These are phyloP conservation scores for Carex myosuroides DNA, from an alignment of 176 grass and related monocot genomes.

Conservation along the genomic window DNA sequence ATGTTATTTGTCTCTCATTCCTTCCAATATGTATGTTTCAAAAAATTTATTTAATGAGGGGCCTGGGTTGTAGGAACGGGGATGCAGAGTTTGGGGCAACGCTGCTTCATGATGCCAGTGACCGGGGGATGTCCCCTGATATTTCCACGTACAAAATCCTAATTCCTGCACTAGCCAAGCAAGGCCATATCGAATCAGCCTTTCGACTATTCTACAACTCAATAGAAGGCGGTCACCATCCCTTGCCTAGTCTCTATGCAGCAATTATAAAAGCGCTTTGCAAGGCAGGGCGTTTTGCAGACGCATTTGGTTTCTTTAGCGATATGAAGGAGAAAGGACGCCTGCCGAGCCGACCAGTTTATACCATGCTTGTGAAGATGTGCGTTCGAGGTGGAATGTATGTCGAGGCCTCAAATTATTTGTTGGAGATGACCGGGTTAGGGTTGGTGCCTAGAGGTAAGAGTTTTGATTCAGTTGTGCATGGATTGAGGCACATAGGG, in stretches of 20 bases:
- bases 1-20: not conserved
- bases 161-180: slow-evolving; percentile 75
- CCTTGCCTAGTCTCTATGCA: slow-evolving; percentile 84
- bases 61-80: slow-evolving; percentile 17
- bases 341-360: slow-evolving; percentile 67
- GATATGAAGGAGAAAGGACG: slow-evolving; percentile 75
- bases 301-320: slow-evolving; percentile 74
- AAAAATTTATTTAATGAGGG: not conserved
- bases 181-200: slow-evolving; percentile 66
- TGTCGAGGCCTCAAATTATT: slow-evolving; percentile 67
- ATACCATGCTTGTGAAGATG: slow-evolving; percentile 97
- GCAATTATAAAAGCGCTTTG: slow-evolving; percentile 84
- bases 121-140: slow-evolving; percentile 68
- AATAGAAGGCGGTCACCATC: slow-evolving; percentile 68
- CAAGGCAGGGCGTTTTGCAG: slow-evolving; percentile 59
- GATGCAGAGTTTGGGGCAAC: slow-evolving; percentile 50
- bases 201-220: slow-evolving; percentile 67
- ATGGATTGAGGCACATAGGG: slow-evolving; percentile 61
- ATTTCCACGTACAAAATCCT: slow-evolving; percentile 94
- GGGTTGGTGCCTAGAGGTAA: slow-evolving; percentile 49
- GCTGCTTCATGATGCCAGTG: slow-evolving; percentile 59
- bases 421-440: slow-evolving; percentile 76
- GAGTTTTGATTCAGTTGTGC: slow-evolving; percentile 66
- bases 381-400: slow-evolving; percentile 67
- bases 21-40: not conserved